phyloP scores from a whole-genome alignment of 73 alveolate species.

The Paramecium octaurelia region DNA sequence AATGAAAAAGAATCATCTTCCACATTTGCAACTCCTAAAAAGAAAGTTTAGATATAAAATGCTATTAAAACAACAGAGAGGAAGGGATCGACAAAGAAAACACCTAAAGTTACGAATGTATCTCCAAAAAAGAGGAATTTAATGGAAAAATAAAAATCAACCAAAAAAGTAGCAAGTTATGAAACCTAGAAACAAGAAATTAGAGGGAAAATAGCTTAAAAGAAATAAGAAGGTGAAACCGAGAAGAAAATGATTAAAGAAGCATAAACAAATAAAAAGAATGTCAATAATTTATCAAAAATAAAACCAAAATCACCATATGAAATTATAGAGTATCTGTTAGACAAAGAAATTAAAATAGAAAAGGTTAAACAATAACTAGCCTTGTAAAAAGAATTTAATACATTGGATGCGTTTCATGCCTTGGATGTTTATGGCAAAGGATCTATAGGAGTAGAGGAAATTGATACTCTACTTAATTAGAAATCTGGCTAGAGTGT shows the following conservation, averaged over 20 bases:
- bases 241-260: background rate
- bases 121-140: background rate
- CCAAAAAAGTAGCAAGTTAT: background rate
- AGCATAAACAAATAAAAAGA: background rate
- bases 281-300: background rate
- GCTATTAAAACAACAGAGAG: background rate
- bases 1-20: background rate
- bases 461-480: background rate
- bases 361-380: constrained; percentile 12
- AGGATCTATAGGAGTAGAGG: constrained; percentile 15
- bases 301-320: background rate
- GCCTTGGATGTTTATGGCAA: background rate
- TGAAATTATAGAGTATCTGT: background rate
- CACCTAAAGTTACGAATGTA: background rate
- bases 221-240: background rate
- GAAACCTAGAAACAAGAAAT: background rate
- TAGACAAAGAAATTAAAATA: constrained; percentile 9
- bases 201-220: background rate
- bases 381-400: constrained; percentile 18
- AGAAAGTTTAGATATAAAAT: background rate
- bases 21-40: background rate
- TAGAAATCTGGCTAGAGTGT: background rate
- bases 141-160: background rate
- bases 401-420: background rate
- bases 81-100: background rate